Evolutionary conservation across 257 asterid genomes (phyloP), one percentile per base, ranked within the genome.

Genomic region (Fraxinus quadrangulata): DNA sequence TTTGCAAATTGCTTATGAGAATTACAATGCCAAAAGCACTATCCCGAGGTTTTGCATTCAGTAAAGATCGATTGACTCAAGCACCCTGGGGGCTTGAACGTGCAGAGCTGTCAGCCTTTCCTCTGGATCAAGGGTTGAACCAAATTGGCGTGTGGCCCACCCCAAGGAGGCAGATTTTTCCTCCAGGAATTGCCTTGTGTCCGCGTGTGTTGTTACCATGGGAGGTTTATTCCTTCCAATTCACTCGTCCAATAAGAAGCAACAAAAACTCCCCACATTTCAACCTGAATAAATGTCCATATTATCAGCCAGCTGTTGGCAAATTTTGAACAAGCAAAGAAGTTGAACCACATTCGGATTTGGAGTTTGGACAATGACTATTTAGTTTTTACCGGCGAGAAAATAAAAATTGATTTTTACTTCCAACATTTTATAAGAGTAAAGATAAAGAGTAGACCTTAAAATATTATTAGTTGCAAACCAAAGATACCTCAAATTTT

Each of bases 121-220:
- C 71, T 91, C 95, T 2, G 97, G 92, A 86, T 90, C 92, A 51
- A 90, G 92, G 68, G 97, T 93, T 23, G 96, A 91, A 79, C 91
- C 98, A 11, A 91, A 88, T 74, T 93, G 97, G 82, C 97, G 88
- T 31, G 97, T 97, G 47, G 98, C 98, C 98, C 99, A 96, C 82
- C 93, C 89, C 81, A 96, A 87, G 26, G 98, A 93, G 73, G 97
- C 99, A 3, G 97, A 83, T 85, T 93, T 90, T 73, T 92, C 98
- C 13, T 97, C 98, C 1, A 93, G 89, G 80, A 85, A 92, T 78
- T 83, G 94, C 87, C 92, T 87, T 75, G 92, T 77, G 19, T 93
- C 98, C 23, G 92, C 97, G 36, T 95, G 96, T 80, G 92, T 87
- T 34, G 90, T 85, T 83, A 89, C 91, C 99, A 92, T 92, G 75